These are phyloP conservation scores for Priceomyces melissophilus DNA, from an alignment of 805 yeast genomes.

Conservation along the genomic window DNA sequence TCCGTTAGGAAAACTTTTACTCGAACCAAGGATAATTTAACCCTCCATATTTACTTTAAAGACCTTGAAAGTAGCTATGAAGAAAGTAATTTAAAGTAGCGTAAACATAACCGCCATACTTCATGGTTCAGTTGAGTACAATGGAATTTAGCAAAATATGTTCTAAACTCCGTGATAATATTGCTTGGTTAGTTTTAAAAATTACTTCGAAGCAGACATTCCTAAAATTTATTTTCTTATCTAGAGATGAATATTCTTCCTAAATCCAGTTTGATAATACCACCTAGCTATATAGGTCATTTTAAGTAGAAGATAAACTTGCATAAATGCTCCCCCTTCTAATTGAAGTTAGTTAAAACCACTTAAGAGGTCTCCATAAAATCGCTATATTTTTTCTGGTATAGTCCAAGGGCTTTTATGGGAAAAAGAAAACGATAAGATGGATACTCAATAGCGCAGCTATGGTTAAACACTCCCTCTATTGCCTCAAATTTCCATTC, in stretches of 20 bases:
- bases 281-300: too few species aligned
- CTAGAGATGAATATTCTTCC: background rate
- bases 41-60: conserved; percentile 3
- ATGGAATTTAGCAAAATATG: too few species aligned
- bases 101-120: too few species aligned
- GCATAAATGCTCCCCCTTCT: too few species aligned
- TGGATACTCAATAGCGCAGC: conserved; percentile 91
- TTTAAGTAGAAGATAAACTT: too few species aligned
- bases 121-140: too few species aligned
- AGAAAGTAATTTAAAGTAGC: too few species aligned
- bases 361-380: background rate
- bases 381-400: conserved; percentile 28
- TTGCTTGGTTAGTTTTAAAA: too few species aligned
- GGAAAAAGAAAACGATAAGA: conserved; percentile 87
- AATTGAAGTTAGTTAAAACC: background rate
- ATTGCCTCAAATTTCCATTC: conserved; percentile 82
- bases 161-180: too few species aligned
- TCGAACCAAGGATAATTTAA: conserved; percentile 50
- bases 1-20: conserved; percentile 57
- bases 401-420: conserved; percentile 88
- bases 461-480: conserved; percentile 95
- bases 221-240: too few species aligned
- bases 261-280: background rate
- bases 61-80: too few species aligned
- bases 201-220: too few species aligned